These are phyloP conservation scores for Oryza nivara DNA, from an alignment of 176 grass and related monocot genomes.

Conservation along the genomic window DNA sequence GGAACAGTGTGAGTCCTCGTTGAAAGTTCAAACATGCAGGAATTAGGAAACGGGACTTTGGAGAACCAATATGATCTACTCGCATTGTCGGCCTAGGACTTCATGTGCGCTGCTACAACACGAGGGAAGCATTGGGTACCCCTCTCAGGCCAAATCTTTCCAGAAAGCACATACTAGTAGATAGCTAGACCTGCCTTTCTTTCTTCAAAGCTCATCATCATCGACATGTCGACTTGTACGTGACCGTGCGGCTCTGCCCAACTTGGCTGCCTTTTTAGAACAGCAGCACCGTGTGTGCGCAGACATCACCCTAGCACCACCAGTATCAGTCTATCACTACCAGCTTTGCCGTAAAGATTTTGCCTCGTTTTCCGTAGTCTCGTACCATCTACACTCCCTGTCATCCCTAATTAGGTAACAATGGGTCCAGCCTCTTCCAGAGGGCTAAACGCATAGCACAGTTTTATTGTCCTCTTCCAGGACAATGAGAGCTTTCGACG, in stretches of 20 bases:
- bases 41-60: neutral
- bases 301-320: constrained; percentile 35
- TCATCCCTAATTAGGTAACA: constrained; percentile 49
- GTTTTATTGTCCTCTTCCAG: constrained; percentile 27
- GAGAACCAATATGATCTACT: constrained; percentile 5
- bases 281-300: constrained; percentile 21
- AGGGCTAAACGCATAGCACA: constrained; percentile 15
- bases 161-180: neutral
- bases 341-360: constrained; percentile 25
- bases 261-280: neutral
- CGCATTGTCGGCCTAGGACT: neutral
- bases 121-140: neutral
- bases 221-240: constrained; percentile 44
- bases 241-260: constrained; percentile 50
- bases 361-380: constrained; percentile 25
- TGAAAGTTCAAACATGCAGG: neutral
- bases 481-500: constrained; percentile 42
- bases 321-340: neutral
- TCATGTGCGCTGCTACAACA: neutral
- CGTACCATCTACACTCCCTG: constrained; percentile 34
- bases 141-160: neutral
- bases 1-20: neutral
- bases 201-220: constrained; percentile 51
- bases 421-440: constrained; percentile 35
- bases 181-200: neutral